Conservation (phyloP, 345 rosid genomes). For the Brassica cretica region DNA sequence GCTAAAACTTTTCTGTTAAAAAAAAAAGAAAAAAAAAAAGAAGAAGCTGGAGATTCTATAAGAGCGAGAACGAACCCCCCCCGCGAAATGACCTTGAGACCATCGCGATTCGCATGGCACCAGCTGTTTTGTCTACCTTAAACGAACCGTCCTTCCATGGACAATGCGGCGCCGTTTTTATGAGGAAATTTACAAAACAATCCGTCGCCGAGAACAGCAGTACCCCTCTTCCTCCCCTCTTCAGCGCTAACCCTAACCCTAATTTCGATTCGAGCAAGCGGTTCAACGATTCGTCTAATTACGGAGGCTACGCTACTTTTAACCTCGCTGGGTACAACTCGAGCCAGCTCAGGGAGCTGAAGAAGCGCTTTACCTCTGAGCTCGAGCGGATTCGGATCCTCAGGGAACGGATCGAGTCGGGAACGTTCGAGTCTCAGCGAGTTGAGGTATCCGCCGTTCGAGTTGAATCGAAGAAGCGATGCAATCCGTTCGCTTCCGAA, state of each 20-base stretch:
- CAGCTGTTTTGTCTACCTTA: conserved; percentile 31
- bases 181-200: conserved; percentile 28
- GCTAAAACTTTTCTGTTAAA: neutral
- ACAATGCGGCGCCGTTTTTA: conserved; percentile 37
- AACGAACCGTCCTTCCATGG: conserved; percentile 35
- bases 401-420: conserved; percentile 52
- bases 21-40: too few relatives aligned
- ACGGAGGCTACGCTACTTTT: conserved; percentile 51
- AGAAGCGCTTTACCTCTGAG: conserved; percentile 51
- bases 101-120: conserved; percentile 27
- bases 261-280: conserved; percentile 45
- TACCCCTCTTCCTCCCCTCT: conserved; percentile 3
- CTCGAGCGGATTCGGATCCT: conserved; percentile 66
- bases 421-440: conserved; percentile 33
- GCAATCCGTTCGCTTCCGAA: conserved; percentile 29
- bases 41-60: neutral
- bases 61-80: neutral
- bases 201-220: conserved; percentile 21
- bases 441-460: conserved; percentile 19
- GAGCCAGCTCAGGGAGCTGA: conserved; percentile 54
- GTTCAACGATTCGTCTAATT: conserved; percentile 44
- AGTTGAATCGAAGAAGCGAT: conserved; percentile 44
- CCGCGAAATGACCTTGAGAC: conserved; percentile 28
- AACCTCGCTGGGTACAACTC: conserved; percentile 59
- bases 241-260: conserved; percentile 50